Evolutionary conservation across 306 rosid genomes (phyloP).

Genomic region (Dryas octopetala): DNA sequence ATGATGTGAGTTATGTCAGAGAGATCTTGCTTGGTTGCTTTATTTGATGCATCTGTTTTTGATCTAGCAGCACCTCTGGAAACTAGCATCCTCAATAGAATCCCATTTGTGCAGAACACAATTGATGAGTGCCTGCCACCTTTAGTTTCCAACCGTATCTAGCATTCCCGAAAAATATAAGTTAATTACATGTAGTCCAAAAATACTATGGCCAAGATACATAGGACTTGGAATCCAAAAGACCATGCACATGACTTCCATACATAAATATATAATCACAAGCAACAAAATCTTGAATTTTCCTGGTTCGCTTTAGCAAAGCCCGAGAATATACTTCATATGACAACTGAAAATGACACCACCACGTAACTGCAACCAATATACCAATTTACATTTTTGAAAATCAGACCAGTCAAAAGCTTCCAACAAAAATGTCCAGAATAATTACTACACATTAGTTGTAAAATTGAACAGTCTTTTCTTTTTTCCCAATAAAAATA

Average conservation of each 20-base stretch:
- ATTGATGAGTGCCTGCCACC: constrained; percentile 86
- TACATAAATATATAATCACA: not conserved
- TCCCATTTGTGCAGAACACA: constrained; percentile 88
- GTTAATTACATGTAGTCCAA: not conserved
- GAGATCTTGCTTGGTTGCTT: constrained; percentile 35
- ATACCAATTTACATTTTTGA: not conserved
- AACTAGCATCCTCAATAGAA: constrained; percentile 75
- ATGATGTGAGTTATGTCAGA: constrained; percentile 80
- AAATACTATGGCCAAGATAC: not conserved
- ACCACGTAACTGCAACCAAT: not conserved
- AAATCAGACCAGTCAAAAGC: not conserved
- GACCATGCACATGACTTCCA: not conserved
- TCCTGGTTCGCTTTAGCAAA: not conserved
- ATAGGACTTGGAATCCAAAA: not conserved
- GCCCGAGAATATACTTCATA: not conserved
- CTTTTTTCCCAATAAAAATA: not conserved
- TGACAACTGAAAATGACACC: not conserved
- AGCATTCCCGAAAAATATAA: constrained; percentile 32
- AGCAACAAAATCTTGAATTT: not conserved
- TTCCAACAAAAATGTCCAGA: not conserved
- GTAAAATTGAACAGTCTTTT: not conserved
- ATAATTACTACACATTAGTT: not conserved
- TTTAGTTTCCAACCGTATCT: constrained; percentile 87
- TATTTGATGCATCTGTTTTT: constrained; percentile 18
- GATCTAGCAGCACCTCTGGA: constrained; percentile 43